Conservation (phyloP, 164 flowering plant species). For the Akebia trifoliata region DNA sequence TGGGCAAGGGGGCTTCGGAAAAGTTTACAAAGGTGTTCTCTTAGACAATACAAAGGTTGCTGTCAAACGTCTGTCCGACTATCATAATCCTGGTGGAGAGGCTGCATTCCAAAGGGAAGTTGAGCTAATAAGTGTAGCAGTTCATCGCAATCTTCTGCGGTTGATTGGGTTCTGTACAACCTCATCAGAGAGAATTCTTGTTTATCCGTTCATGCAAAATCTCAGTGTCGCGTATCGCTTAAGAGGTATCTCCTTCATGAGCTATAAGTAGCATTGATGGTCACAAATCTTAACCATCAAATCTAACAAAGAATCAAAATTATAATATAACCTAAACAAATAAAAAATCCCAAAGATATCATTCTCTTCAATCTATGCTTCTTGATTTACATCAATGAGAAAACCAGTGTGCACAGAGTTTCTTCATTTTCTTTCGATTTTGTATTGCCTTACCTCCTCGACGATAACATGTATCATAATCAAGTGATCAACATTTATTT, state of each 20-base stretch:
- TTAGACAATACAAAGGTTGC: constrained; percentile 42
- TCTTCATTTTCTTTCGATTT: too few species aligned
- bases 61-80: constrained; percentile 54
- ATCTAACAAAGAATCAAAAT: too few species aligned
- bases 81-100: constrained; percentile 49
- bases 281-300: too few species aligned
- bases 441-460: too few species aligned
- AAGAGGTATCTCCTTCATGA: constrained; percentile 28
- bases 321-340: too few species aligned
- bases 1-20: constrained; percentile 64
- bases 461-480: too few species aligned
- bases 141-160: constrained; percentile 48
- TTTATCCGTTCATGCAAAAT: constrained; percentile 54
- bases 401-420: too few species aligned
- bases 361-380: too few species aligned
- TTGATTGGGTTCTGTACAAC: constrained; percentile 51
- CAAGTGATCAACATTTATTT: too few species aligned
- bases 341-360: too few species aligned
- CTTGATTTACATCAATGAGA: too few species aligned
- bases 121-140: constrained; percentile 49
- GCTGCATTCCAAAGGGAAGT: constrained; percentile 54
- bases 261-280: too few species aligned
- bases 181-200: constrained; percentile 43
- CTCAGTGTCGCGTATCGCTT: constrained; percentile 51
- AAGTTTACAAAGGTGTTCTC: constrained; percentile 48